These are phyloP conservation scores for Sphaceloma murrayae DNA, from an alignment of 2,329 filamentous ascomycete species.

Conservation along the genomic window DNA sequence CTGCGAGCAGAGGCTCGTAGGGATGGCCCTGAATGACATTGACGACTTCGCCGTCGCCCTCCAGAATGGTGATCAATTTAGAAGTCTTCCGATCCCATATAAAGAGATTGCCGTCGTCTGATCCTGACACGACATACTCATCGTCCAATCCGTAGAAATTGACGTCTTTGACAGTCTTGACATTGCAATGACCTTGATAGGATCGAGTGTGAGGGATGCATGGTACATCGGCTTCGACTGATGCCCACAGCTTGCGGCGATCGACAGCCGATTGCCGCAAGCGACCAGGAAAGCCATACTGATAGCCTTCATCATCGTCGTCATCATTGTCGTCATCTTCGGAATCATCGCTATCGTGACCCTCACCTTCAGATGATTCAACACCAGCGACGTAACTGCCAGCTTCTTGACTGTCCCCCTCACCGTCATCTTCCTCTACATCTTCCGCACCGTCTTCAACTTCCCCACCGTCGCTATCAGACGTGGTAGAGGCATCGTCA, in stretches of 20 bases:
- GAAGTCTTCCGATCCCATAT: conserved; percentile 58
- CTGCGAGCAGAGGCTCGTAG: conserved; percentile 57
- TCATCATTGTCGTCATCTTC: conserved; percentile 21
- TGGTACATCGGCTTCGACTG: conserved; percentile 46
- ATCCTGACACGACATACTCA: conserved; percentile 59
- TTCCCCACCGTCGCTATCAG: conserved; percentile 6
- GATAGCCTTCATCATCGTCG: conserved; percentile 28
- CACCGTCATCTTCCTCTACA: conserved; percentile 19
- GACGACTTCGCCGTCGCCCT: conserved; percentile 59
- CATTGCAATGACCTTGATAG: conserved; percentile 57
- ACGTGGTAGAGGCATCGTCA: not conserved
- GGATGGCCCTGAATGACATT: conserved; percentile 61
- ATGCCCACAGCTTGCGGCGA: conserved; percentile 38
- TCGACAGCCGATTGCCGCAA: conserved; percentile 43
- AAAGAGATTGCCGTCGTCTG: conserved; percentile 57
- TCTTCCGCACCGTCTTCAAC: conserved; percentile 15
- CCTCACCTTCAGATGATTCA: conserved; percentile 22
- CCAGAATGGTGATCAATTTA: conserved; percentile 53
- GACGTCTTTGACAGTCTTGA: conserved; percentile 59
- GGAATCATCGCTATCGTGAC: conserved; percentile 23
- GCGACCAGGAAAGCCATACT: conserved; percentile 26
- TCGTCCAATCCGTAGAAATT: conserved; percentile 59
- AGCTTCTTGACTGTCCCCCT: conserved; percentile 19
- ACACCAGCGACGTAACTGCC: conserved; percentile 18
- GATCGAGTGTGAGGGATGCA: conserved; percentile 47